Percentiles rank a stretch among this genome's conserved stretches.
Conservation (phyloP, 2,329 filamentous ascomycete genomes). For the Neophaeococcomyces aloes region DNA sequence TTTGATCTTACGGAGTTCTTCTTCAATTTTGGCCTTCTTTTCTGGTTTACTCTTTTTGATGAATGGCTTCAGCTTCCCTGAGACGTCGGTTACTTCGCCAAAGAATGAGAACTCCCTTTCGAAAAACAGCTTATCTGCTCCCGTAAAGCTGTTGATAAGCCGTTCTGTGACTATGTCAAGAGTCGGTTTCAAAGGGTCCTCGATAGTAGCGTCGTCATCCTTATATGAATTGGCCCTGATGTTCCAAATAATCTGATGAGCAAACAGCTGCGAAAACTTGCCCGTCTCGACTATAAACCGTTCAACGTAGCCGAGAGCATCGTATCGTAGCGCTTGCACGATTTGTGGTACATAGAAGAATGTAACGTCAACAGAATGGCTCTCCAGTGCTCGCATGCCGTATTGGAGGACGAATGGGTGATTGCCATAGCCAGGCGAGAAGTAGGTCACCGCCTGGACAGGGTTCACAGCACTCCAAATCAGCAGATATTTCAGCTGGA, state of each 20-base stretch:
- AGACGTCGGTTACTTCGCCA: slow-evolving; percentile 88
- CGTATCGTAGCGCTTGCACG: slow-evolving; percentile 87
- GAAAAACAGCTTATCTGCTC: slow-evolving; percentile 72
- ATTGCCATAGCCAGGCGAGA: slow-evolving; percentile 80
- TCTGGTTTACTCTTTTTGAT: slow-evolving; percentile 89
- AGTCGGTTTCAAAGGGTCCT: slow-evolving; percentile 85
- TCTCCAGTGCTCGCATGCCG: slow-evolving; percentile 87
- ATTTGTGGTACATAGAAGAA: slow-evolving; percentile 99
- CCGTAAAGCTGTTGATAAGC: slow-evolving; percentile 71
- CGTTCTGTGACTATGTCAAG: slow-evolving; percentile 81
- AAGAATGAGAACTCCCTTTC: slow-evolving; percentile 97
- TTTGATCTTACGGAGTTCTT: slow-evolving; percentile 93
- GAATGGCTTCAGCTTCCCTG: slow-evolving; percentile 85
- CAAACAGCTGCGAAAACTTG: slow-evolving; percentile 94
- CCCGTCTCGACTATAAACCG: slow-evolving; percentile 95
- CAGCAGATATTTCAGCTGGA: slow-evolving; percentile 83
- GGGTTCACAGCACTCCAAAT: slow-evolving; percentile 92
- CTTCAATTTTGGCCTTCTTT: slow-evolving; percentile 98
- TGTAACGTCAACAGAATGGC: slow-evolving; percentile 88
- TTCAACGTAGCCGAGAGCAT: slow-evolving; percentile 86
- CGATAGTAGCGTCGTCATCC: slow-evolving; percentile 82
- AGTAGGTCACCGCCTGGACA: slow-evolving; percentile 84
- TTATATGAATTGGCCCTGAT: slow-evolving; percentile 99
- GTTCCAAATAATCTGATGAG: slow-evolving; percentile 99
- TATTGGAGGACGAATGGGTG: slow-evolving; percentile 93